Evolutionary conservation across 2,329 filamentous ascomycete genomes (phyloP), one percentile per base, ranked within the genome.

Genomic region (Ceratocystis variospora): DNA sequence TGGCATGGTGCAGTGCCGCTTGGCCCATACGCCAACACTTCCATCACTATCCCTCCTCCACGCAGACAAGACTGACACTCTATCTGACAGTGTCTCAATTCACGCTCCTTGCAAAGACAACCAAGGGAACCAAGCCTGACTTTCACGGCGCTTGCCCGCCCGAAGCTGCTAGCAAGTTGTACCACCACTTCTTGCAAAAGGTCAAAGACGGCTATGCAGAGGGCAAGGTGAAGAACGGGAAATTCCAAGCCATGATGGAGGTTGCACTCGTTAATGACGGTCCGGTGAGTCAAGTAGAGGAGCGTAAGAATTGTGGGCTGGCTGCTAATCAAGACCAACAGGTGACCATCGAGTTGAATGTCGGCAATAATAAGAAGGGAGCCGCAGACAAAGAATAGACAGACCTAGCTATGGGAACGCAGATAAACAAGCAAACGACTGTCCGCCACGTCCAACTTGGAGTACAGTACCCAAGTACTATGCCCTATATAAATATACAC

Each of bases 231-330:
- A 91, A 96, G 74, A 87, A 99, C 74, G 94, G 95, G n/a, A 85
- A 93, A 37, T 99, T 99, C 75, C 93, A 96, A 73, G 94, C 94
- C 62, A 96, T 96, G 92, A 99, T 99, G 94, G 88, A 97, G 73
- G 93, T 99, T 67, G 88, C 89, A 62, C 77, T 96, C 37, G 86
- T 96, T 62, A 97, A 97, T 71, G 93, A 97, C 71, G 85, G 86
- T 0, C 86, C 86, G 65, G 85, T 87, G 74, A 70, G 76, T 73
- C 31, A 25, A 63, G 46, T 31, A 5, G 2, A 53, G 25, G 0
- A n/a, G 19, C 19, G 17, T 25, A 10, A 22, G 7, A 22, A 10
- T 25, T 50, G 4, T 15, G 48, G 6, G 31, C 45, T 37, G 15
- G 62, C 33, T 41, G 37, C 37, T 41, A 15, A 41, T 10, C 10